Percentiles rank a stretch among this genome's conserved stretches.
Conservation (phyloP, 805 yeast genomes). For the Ogataea corticis region DNA sequence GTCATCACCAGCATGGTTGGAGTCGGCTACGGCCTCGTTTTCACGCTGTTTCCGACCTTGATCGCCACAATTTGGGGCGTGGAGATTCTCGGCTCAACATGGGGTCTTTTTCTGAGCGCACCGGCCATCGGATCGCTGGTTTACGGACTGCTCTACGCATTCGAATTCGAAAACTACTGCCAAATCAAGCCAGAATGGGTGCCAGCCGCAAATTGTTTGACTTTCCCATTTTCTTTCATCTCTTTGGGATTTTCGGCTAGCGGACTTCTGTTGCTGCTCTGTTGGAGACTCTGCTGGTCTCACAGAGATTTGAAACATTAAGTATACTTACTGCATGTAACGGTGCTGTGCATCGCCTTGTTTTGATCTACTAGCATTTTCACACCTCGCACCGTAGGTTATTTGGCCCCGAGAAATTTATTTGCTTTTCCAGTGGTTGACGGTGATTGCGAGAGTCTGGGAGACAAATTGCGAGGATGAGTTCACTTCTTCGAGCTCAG, state of each 20-base stretch:
- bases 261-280: conserved; percentile 13
- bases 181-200: conserved; percentile 5
- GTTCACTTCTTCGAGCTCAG: not conserved
- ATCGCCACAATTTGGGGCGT: conserved; percentile 82
- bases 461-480: too few species aligned
- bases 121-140: conserved; percentile 80
- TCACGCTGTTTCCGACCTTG: conserved; percentile 78
- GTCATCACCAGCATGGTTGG: conserved; percentile 49
- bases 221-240: conserved; percentile 19
- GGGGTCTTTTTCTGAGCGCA: conserved; percentile 85
- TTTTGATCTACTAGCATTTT: not conserved
- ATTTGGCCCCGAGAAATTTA: not conserved
- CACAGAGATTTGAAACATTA: not conserved
- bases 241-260: conserved; percentile 14
- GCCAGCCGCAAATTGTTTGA: conserved; percentile 15
- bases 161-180: conserved; percentile 50
- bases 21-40: conserved; percentile 72
- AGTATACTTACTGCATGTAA: too few species aligned
- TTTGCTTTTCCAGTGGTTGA: too few species aligned
- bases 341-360: too few species aligned
- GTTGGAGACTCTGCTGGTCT: conserved; percentile 21
- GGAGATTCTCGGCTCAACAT: conserved; percentile 80
- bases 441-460: too few species aligned
- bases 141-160: conserved; percentile 71
- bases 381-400: conserved; percentile 3